Evolutionary conservation across 495 filamentous ascomycete genomes (phyloP).

Genomic region (Aspergillus cavernicola): DNA sequence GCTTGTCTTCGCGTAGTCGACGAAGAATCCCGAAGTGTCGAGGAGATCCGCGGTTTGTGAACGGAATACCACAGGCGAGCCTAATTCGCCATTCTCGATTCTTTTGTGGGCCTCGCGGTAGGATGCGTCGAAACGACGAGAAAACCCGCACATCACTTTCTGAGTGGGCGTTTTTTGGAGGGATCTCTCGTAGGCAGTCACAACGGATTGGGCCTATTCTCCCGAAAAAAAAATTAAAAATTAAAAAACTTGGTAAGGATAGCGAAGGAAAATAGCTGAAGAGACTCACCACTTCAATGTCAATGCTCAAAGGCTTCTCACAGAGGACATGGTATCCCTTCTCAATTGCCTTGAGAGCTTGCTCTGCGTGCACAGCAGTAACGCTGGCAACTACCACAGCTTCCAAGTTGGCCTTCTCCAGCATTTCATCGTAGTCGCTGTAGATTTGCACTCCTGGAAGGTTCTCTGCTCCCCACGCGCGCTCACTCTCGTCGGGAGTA

Average conservation of each 20-base stretch:
- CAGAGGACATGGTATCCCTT: constrained; percentile 52
- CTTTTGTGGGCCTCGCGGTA: constrained; percentile 51
- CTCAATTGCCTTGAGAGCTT: constrained; percentile 53
- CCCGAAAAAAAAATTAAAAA: too few relatives aligned
- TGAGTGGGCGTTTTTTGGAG: constrained; percentile 40
- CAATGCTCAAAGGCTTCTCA: constrained; percentile 52
- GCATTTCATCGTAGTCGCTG: constrained; percentile 53
- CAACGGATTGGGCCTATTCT: constrained; percentile 49
- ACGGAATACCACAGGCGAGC: constrained; percentile 48
- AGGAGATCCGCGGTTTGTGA: constrained; percentile 55
- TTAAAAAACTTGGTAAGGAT: background rate
- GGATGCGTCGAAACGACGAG: constrained; percentile 53
- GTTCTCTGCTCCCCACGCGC: too few relatives aligned
- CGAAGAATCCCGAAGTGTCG: constrained; percentile 52
- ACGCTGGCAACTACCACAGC: constrained; percentile 50
- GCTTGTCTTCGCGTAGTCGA: constrained; percentile 49
- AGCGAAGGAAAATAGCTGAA: background rate
- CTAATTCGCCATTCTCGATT: constrained; percentile 44
- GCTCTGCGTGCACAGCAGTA: constrained; percentile 53
- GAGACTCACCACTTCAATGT: constrained; percentile 43
- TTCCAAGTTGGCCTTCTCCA: constrained; percentile 48
- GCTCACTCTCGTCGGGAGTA: too few relatives aligned
- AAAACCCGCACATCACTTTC: constrained; percentile 58
- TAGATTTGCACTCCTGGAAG: constrained; percentile 24
- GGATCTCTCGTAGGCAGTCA: constrained; percentile 49